phyloP scores from a whole-genome alignment of 495 filamentous ascomycete species.

The Aspergillus nidulans region DNA sequence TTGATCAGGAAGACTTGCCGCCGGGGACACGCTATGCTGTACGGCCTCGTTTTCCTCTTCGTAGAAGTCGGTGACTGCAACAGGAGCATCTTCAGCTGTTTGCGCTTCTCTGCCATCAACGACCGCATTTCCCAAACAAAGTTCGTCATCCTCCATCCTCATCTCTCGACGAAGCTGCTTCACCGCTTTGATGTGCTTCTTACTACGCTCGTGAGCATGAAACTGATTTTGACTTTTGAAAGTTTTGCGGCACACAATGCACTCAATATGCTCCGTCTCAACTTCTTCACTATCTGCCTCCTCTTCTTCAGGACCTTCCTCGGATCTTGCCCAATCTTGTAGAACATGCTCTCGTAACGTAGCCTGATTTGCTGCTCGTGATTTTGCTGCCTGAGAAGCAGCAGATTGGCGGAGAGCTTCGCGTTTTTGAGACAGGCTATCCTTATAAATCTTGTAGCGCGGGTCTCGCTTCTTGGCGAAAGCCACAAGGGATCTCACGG shows the following conservation, averaged over 20 bases:
- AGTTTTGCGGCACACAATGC: slow-evolving; percentile 82
- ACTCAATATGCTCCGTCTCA: slow-evolving; percentile 67
- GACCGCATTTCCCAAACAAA: slow-evolving; percentile 20
- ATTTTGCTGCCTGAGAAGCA: slow-evolving; percentile 77
- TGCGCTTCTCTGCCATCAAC: background rate
- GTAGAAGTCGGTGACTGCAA: too few species aligned
- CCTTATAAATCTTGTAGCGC: slow-evolving; percentile 62
- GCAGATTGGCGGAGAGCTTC: slow-evolving; percentile 72
- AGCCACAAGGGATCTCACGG: slow-evolving; percentile 77
- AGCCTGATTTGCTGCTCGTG: slow-evolving; percentile 73
- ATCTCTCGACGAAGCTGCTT: slow-evolving; percentile 77
- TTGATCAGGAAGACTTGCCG: too few species aligned
- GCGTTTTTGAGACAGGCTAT: slow-evolving; percentile 77
- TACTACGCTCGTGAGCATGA: slow-evolving; percentile 91
- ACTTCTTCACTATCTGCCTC: slow-evolving; percentile 51
- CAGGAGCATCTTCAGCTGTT: background rate
- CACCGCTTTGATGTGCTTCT: slow-evolving; percentile 86
- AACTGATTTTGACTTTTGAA: slow-evolving; percentile 95
- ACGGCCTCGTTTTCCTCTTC: too few species aligned
- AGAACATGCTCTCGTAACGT: slow-evolving; percentile 61
- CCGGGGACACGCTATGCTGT: too few species aligned
- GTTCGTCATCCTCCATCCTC: slow-evolving; percentile 63
- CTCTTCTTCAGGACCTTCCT: slow-evolving; percentile 51
- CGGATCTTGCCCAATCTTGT: slow-evolving; percentile 73
- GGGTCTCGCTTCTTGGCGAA: slow-evolving; percentile 95